Conservation (phyloP, 371 early-diverging fungal species). For the Mucor piriformis region DNA sequence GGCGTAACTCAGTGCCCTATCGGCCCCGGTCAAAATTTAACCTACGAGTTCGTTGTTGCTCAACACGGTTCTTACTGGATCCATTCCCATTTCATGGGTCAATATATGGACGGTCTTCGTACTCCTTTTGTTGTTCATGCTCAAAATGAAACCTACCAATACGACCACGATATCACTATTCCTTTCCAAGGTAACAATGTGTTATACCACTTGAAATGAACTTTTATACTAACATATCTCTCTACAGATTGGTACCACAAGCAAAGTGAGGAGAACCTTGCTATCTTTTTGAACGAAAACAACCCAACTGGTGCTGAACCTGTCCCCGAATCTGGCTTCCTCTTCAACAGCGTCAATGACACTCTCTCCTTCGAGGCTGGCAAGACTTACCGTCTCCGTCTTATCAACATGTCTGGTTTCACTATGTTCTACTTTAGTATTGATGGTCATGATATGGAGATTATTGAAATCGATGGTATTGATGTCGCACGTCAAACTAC, state of each 20-base stretch:
- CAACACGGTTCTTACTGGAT: slow-evolving; percentile 39
- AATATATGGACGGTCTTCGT: slow-evolving; percentile 84
- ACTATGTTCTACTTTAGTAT: slow-evolving; percentile 79
- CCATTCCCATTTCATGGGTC: slow-evolving; percentile 51
- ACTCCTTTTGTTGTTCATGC: slow-evolving; percentile 74
- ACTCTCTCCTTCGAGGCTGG: slow-evolving; percentile 66
- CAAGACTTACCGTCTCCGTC: slow-evolving; percentile 81
- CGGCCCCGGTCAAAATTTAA: slow-evolving; percentile 52
- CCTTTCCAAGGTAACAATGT: slow-evolving; percentile 61
- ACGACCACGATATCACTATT: slow-evolving; percentile 72
- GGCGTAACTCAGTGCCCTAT: slow-evolving; percentile 65
- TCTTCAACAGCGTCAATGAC: slow-evolving; percentile 50
- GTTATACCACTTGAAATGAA: too few relatives aligned
- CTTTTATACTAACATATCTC: too few relatives aligned
- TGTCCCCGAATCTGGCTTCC: slow-evolving; percentile 63
- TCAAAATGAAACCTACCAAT: slow-evolving; percentile 61
- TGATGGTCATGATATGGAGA: slow-evolving; percentile 74
- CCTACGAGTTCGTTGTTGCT: slow-evolving; percentile 61
- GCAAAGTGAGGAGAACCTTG: slow-evolving; percentile 46
- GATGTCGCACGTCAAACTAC: slow-evolving; percentile 60
- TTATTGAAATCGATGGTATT: slow-evolving; percentile 86
- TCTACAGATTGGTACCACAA: slow-evolving; percentile 68
- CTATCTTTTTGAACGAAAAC: slow-evolving; percentile 52
- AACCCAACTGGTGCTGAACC: slow-evolving; percentile 74
- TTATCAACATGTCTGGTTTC: slow-evolving; percentile 78